Percentiles rank a stretch among this genome's conserved stretches.
Conservation (phyloP, 345 rosid species). For the Hypericum perforatum region DNA sequence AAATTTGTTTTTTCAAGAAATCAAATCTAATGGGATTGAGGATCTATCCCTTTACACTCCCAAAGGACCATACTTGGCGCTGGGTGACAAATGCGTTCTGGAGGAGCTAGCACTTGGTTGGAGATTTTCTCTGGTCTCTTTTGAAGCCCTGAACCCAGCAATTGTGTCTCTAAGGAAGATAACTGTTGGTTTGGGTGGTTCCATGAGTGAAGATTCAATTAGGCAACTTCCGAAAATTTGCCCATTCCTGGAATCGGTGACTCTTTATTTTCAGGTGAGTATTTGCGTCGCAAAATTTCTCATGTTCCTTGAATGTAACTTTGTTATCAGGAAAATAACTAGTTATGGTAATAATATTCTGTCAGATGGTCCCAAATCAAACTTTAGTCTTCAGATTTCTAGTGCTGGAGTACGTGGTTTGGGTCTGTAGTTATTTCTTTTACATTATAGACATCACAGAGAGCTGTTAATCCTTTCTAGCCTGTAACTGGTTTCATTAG, state of each 20-base stretch:
- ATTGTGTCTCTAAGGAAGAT: constrained; percentile 31
- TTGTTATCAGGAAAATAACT: background rate
- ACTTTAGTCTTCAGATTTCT: too few relatives aligned
- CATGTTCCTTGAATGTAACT: background rate
- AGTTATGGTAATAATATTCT: too few relatives aligned
- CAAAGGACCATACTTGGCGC: constrained; percentile 25
- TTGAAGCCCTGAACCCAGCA: constrained; percentile 54
- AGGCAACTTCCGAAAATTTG: constrained; percentile 39
- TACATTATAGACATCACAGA: too few relatives aligned
- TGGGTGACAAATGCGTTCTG: constrained; percentile 39
- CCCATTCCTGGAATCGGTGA: constrained; percentile 51
- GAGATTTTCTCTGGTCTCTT: constrained; percentile 50
- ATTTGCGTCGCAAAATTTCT: background rate
- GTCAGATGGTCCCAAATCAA: too few relatives aligned
- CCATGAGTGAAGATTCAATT: constrained; percentile 48
- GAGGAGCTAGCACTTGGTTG: constrained; percentile 61
- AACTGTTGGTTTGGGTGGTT: constrained; percentile 67
- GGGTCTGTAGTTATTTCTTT: too few relatives aligned
- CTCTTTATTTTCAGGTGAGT: constrained; percentile 68
- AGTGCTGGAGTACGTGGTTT: too few relatives aligned
- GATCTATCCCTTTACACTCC: constrained; percentile 16
- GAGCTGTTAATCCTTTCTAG: too few relatives aligned
- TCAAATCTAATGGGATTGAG: constrained; percentile 12
- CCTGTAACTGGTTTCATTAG: too few relatives aligned
- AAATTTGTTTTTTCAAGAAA: constrained; percentile 35